A percentile compares a stretch with the other conserved stretches of the same genome.
These are phyloP conservation scores for Volvox reticuliferus DNA, from an alignment of 139 green algal genomes.

Conservation along the genomic window DNA sequence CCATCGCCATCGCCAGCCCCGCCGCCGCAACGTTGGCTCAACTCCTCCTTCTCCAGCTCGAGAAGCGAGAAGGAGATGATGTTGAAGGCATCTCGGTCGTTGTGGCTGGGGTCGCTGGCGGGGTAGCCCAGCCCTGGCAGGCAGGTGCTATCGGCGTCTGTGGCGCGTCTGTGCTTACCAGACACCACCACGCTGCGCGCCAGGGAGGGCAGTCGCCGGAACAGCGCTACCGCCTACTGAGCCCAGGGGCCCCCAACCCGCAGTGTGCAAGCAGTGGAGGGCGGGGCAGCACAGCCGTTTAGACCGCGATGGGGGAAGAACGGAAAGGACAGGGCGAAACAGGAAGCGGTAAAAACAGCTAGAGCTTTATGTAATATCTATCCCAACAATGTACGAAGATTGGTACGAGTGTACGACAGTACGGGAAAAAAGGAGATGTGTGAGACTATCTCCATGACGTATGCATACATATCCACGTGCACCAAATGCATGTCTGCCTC, in stretches of 20 bases:
- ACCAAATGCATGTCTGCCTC: too few species aligned
- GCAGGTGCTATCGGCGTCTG: background rate
- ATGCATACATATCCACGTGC: too few species aligned
- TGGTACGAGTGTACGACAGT: too few species aligned
- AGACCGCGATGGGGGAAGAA: background rate
- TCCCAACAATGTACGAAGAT: too few species aligned
- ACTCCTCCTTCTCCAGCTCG: background rate
- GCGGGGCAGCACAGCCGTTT: background rate
- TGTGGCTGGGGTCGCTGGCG: conserved; percentile 50
- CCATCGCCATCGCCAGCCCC: background rate
- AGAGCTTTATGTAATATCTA: too few species aligned
- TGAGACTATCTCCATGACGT: too few species aligned
- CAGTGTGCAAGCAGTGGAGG: background rate
- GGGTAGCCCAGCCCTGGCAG: conserved; percentile 44
- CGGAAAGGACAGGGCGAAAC: background rate
- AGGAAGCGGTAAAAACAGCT: background rate
- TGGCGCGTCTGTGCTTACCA: conserved; percentile 37
- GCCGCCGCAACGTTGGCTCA: background rate
- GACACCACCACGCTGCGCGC: conserved; percentile 23
- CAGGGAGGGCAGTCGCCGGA: background rate
- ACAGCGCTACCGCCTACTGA: conserved; percentile 22
- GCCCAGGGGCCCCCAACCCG: background rate
- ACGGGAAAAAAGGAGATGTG: too few species aligned
- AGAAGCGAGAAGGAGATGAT: conserved; percentile 14
- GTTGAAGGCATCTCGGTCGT: conserved; percentile 45